Evolutionary conservation across 2,329 filamentous ascomycete genomes (phyloP), one percentile per base, ranked within the genome.

Genomic region (Talaromyces sp.): DNA sequence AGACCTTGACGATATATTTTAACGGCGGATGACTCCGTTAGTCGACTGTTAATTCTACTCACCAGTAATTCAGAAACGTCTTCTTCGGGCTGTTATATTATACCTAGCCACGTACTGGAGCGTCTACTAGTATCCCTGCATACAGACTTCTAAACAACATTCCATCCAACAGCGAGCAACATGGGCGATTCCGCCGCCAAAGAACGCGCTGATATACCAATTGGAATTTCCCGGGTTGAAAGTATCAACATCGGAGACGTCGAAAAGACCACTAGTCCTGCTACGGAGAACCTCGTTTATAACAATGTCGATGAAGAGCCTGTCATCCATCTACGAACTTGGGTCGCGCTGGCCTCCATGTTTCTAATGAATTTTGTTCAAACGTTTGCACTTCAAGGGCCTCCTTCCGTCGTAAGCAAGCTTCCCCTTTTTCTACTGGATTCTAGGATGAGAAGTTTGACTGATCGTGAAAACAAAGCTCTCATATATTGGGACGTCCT

Each of bases 311-410:
- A 51, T 17, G 45, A 34, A 49, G 59, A 61, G 19, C 43, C 59
- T 19, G 59, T 34, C 1, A 15, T 61, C 47, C 59, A 61, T 22
- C 25, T 31, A 17, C 59, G 59, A 17, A 61, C 59, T 34, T 61
- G 59, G 59, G 36, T 61, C 29, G 59, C 59, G 8, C 29, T 53
- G 17, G 43, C 40, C 27, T 29, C 59, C 19, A 49, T 61, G 27
- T 61, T 61, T n/a, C 29, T 61, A 27, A 34, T 61, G 45, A 61
- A 61, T 19, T 49, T 49, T 17, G 47, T 47, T 19, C 59, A 61
- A 29, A 31, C 29, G 29, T 31, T 61, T 27, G 59, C 59, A 17
- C 29, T 61, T 34, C 59, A 61, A 49, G 59, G 59, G 7, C 59
- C 59, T 38, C 19, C 43, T 17, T 19, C 59, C 29, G 45, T 49